Conservation (phyloP, 1,284 basidiomycete species). For the Ganoderma lucidum region DNA sequence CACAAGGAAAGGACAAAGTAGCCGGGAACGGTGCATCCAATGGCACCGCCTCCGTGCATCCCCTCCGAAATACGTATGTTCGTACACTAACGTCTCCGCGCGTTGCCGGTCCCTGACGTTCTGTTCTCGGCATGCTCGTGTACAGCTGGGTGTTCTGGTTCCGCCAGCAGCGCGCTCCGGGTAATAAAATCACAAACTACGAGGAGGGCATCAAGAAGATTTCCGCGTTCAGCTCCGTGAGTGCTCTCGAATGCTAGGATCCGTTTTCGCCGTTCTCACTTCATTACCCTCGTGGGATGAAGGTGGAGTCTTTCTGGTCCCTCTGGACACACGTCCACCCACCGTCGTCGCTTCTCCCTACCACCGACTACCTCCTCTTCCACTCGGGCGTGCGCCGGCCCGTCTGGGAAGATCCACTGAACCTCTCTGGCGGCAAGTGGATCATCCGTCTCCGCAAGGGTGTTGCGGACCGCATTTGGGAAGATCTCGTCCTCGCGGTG, state of each 20-base stretch:
- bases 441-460: conserved; percentile 88
- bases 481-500: conserved; percentile 80
- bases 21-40: conserved; percentile 48
- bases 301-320: conserved; percentile 89
- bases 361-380: conserved; percentile 88
- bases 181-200: conserved; percentile 82
- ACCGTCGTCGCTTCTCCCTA: conserved; percentile 76
- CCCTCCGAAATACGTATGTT: conserved; percentile 87
- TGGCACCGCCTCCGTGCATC: conserved; percentile 59
- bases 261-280: conserved; percentile 9
- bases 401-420: conserved; percentile 91
- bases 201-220: conserved; percentile 90
- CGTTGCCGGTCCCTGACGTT: conserved; percentile 33
- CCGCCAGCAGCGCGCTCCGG: conserved; percentile 82
- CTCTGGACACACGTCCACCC: conserved; percentile 82
- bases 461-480: conserved; percentile 83
- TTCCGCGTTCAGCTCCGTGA: conserved; percentile 77
- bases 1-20: conserved; percentile 52
- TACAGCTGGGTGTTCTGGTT: conserved; percentile 87
- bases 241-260: conserved; percentile 36
- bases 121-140: not conserved
- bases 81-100: conserved; percentile 49
- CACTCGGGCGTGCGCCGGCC: conserved; percentile 83
- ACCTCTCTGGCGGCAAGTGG: conserved; percentile 91
- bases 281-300: not conserved